phyloP scores from a whole-genome alignment of 345 rosid species.

The Eucalyptus sp. region DNA sequence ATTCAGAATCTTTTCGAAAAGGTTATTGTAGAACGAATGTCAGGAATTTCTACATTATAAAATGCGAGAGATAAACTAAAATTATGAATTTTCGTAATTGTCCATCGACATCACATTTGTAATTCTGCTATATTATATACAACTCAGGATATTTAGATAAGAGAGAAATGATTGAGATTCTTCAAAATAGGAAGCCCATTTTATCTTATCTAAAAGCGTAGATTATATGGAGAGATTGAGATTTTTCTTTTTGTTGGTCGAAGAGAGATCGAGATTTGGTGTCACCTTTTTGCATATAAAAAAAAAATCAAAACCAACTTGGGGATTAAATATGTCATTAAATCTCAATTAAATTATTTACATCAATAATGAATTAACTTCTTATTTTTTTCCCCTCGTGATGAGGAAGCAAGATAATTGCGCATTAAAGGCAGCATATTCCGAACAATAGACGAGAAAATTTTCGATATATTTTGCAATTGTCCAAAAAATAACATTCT shows the following conservation, averaged over 20 bases:
- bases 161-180: not conserved
- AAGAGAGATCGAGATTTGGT: no score
- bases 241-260: no score
- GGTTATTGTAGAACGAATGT: not conserved
- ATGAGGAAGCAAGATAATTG: not conserved
- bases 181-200: not conserved
- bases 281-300: not conserved
- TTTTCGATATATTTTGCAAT: not conserved
- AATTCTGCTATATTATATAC: not conserved
- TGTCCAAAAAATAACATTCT: not conserved
- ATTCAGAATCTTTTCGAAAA: not conserved
- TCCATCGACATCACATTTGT: not conserved
- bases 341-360: not conserved
- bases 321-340: not conserved
- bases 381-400: not conserved
- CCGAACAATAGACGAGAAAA: fast-evolving
- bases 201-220: not conserved
- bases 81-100: not conserved
- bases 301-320: not conserved
- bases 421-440: not conserved
- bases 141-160: not conserved
- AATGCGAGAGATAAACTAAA: not conserved
- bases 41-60: not conserved
- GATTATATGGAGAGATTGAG: not conserved
- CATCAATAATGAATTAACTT: not conserved